Evolutionary conservation across 2,329 filamentous ascomycete genomes (phyloP).

Genomic region (Aureobasidium sp.): DNA sequence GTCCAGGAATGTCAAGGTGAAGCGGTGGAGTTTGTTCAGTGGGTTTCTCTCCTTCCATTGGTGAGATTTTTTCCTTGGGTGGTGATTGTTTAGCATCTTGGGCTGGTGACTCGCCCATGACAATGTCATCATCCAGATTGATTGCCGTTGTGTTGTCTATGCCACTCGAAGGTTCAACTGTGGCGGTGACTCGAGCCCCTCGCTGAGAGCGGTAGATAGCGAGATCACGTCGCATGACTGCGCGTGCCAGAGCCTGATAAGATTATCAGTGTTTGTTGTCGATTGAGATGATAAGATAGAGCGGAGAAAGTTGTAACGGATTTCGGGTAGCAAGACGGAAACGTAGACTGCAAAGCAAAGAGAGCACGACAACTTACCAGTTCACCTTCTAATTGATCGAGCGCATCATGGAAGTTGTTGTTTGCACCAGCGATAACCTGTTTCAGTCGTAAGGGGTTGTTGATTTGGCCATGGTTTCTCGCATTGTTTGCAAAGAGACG

Average conservation of each 20-base stretch:
- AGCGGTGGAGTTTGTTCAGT: not conserved
- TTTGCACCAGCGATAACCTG: slow-evolving; percentile 34
- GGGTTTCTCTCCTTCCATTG: not conserved
- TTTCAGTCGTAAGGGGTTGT: slow-evolving; percentile 30
- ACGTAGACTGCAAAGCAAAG: not conserved
- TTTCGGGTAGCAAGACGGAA: not conserved
- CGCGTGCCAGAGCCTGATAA: slow-evolving; percentile 25
- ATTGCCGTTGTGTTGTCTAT: not conserved
- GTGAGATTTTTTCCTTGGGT: not conserved
- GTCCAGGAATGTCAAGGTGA: slow-evolving; percentile 9
- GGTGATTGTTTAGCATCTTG: slow-evolving; percentile 11
- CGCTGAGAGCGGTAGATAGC: slow-evolving; percentile 25
- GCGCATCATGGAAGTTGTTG: slow-evolving; percentile 42
- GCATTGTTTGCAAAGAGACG: slow-evolving; percentile 38
- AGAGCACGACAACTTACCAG: slow-evolving; percentile 28
- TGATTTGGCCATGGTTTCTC: slow-evolving; percentile 26
- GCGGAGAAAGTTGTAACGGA: not conserved
- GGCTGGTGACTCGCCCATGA: slow-evolving; percentile 16
- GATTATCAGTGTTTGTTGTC: slow-evolving; percentile 4
- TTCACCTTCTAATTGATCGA: slow-evolving; percentile 46
- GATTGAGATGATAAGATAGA: not conserved
- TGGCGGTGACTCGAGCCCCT: not conserved
- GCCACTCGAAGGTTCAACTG: not conserved
- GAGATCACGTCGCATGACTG: slow-evolving; percentile 31
- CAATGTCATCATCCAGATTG: slow-evolving; percentile 13